A percentile compares a stretch with the other conserved stretches of the same genome.
phyloP scores from a whole-genome alignment of 345 rosid species.

The Triadica sebifera region DNA sequence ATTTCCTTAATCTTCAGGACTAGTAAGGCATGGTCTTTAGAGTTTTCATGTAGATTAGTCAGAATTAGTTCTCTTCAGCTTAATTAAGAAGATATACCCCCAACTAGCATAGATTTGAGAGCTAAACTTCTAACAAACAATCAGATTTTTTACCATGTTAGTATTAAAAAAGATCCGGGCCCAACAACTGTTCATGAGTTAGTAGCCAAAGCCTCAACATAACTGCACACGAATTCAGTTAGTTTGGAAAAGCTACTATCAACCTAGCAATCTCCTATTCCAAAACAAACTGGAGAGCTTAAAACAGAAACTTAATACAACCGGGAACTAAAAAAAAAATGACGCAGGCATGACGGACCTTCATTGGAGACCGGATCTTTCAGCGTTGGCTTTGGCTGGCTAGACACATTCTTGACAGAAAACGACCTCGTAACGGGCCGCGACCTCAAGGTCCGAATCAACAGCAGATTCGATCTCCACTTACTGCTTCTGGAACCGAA shows the following conservation, averaged over 20 bases:
- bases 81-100: background rate
- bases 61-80: background rate
- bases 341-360: background rate
- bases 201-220: background rate
- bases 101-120: background rate
- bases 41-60: background rate
- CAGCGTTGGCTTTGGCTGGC: slow-evolving; percentile 16
- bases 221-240: no score
- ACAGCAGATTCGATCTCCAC: slow-evolving; percentile 20
- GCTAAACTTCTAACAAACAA: background rate
- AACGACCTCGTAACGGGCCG: slow-evolving; percentile 14
- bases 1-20: background rate
- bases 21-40: background rate
- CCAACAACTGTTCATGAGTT: background rate
- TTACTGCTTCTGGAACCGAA: background rate
- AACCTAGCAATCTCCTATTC: background rate
- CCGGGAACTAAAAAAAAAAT: background rate
- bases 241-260: background rate
- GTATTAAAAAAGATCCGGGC: background rate
- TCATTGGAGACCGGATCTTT: slow-evolving; percentile 3
- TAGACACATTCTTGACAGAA: slow-evolving; percentile 23
- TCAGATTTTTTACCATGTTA: background rate
- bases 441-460: slow-evolving; percentile 14
- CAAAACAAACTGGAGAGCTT: background rate
- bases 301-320: no score